phyloP scores from a whole-genome alignment of 1,284 basidiomycete genomes.

The Lentinula novae-zelandiae region DNA sequence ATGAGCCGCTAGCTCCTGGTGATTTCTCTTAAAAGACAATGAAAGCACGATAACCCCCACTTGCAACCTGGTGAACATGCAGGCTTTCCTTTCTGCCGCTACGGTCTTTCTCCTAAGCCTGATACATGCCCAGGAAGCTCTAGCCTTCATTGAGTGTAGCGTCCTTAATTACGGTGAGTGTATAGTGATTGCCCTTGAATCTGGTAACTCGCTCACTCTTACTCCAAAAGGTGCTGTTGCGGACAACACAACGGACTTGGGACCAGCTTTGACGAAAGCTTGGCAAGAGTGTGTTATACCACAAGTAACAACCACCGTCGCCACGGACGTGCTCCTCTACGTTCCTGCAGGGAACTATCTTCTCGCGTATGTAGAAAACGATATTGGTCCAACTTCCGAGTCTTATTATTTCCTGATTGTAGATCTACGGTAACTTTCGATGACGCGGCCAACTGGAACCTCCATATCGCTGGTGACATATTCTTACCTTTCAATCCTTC shows the following conservation, averaged over 20 bases:
- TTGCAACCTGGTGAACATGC: background rate
- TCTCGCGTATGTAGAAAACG: conserved; percentile 6
- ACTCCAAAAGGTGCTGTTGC: conserved; percentile 17
- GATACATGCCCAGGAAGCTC: background rate
- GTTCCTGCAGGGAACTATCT: conserved; percentile 16
- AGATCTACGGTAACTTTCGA: conserved; percentile 17
- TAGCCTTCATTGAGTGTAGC: background rate
- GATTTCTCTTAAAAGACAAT: too few species aligned
- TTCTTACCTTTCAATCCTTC: conserved; percentile 16
- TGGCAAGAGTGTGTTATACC: conserved; percentile 19
- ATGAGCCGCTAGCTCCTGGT: too few species aligned
- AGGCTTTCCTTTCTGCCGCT: background rate
- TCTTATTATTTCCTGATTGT: too few species aligned
- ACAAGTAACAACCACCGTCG: conserved; percentile 13
- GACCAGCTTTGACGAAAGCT: conserved; percentile 19
- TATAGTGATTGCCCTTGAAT: too few species aligned
- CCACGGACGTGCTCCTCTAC: conserved; percentile 15
- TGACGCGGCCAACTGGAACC: conserved; percentile 19
- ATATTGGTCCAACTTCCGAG: too few species aligned
- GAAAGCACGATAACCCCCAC: too few species aligned
- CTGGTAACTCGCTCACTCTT: too few species aligned
- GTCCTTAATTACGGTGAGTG: background rate
- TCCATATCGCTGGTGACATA: conserved; percentile 19
- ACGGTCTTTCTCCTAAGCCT: background rate
- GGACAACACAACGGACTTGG: conserved; percentile 23